Evolutionary conservation across 2,329 filamentous ascomycete genomes (phyloP), one percentile per base, ranked within the genome.

Genomic region (Pseudophaeomoniella oleicola): DNA sequence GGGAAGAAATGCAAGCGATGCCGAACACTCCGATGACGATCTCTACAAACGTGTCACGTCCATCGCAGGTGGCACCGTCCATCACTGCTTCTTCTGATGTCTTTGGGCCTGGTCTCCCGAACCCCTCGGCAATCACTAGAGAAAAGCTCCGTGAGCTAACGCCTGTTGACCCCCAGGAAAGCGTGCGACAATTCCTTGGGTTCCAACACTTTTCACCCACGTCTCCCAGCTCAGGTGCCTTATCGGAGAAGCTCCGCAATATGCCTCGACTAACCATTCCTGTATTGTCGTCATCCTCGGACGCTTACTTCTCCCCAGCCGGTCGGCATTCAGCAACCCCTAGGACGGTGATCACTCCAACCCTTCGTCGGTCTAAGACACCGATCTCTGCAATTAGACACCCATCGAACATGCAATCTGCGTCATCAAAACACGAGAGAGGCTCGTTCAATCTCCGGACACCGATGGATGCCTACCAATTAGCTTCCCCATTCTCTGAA

Each of bases 41-140:
- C 79, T 81, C 34, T 73, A 78, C 35, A 78, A 88, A 49, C 74
- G 88, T 59, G 71, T 92, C 34, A 73, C 78, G 19, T 81, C 83
- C 38, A 16, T 88, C 84, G 4, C 80, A 90, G 47, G 73, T 73
- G 14, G 72, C 80, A 3, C 82, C 81, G 6, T 94, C 87, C 2
- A 69, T 94, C 6, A 79, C 93, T 36, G 88, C 87, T 16, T 94
- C 88, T 1, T 94, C 87, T 1, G 88, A 94, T 57, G 71, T 92
- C 9, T 70, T 96, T 43, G 87, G 86, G 2, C 79, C 82, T 4
- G 72, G 72, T 5, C 57, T 70, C 22, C 54, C 77, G 10, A 69
- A 79, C 15, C 67, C 77, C 16, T 67, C 87, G 41, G 62, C 60
- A 14, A 71, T 94, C 27, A 78, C 86, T 48, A 78, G 86, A 54